Percentiles rank a stretch among this genome's conserved stretches.
These are phyloP conservation scores for Vicia sativa DNA, from an alignment of 306 rosid species.

Conservation along the genomic window DNA sequence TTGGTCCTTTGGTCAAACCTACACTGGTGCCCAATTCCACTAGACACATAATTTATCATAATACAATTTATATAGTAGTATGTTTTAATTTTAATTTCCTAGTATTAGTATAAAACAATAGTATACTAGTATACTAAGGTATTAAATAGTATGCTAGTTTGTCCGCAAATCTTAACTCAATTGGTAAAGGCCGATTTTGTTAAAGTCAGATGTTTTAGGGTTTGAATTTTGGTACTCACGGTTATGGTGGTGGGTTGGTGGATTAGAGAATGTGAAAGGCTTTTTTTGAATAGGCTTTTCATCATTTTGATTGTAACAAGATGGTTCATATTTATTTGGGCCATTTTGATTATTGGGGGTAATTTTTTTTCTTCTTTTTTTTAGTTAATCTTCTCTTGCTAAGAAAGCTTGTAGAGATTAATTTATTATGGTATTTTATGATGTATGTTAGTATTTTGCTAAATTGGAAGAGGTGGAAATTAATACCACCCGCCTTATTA, in stretches of 20 bases:
- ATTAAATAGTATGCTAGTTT: conserved; percentile 53
- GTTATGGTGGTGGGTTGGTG: neutral
- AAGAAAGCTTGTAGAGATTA: conserved; percentile 41
- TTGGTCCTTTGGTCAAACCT: conserved; percentile 99
- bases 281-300: conserved; percentile 69
- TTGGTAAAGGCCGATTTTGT: too few species aligned
- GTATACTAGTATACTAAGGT: too few species aligned
- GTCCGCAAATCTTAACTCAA: too few species aligned
- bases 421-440: conserved; percentile 12
- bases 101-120: conserved; percentile 25
- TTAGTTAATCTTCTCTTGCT: conserved; percentile 31
- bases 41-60: conserved; percentile 21
- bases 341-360: conserved; percentile 43
- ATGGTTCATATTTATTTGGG: conserved; percentile 42
- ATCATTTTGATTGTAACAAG: conserved; percentile 35
- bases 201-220: too few species aligned
- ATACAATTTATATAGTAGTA: conserved; percentile 19
- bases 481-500: conserved; percentile 76
- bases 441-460: conserved; percentile 28
- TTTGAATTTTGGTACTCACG: too few species aligned
- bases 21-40: conserved; percentile 79
- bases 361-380: conserved; percentile 33
- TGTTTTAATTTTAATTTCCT: conserved; percentile 7
- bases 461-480: conserved; percentile 67
- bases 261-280: conserved; percentile 57